Evolutionary conservation across 371 early-diverging fungal genomes (phyloP).

Genomic region (Syncephalastrum racemosum): DNA sequence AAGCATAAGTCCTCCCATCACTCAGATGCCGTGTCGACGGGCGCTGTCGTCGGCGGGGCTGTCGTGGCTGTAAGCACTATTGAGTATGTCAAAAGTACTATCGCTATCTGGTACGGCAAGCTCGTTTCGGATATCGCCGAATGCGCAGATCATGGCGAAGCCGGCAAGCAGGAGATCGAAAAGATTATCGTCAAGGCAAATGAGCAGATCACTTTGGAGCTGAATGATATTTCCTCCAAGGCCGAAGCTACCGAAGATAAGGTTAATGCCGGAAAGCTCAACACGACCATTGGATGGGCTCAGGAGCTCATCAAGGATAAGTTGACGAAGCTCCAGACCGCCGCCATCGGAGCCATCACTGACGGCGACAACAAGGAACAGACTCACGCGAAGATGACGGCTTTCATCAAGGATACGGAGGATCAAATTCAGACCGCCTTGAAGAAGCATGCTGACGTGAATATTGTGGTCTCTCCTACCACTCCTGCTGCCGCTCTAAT

Average conservation of each 20-base stretch:
- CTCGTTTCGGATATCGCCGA: conserved; percentile 23
- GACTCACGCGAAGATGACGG: neutral
- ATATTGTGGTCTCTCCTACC: too few relatives aligned
- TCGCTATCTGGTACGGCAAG: conserved; percentile 30
- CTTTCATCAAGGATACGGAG: conserved; percentile 7
- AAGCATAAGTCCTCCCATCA: neutral
- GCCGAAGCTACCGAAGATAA: neutral
- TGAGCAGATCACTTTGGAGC: conserved; percentile 6
- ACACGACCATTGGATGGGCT: neutral
- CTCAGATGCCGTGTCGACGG: conserved; percentile 11
- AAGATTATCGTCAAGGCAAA: conserved; percentile 28
- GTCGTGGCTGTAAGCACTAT: conserved; percentile 10
- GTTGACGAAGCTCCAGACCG: neutral
- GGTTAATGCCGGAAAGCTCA: neutral
- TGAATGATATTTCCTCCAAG: conserved; percentile 8
- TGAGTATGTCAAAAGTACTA: conserved; percentile 22
- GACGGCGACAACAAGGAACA: conserved; percentile 3
- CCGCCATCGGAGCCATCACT: neutral
- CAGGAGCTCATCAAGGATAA: neutral
- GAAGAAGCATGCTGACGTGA: too few relatives aligned
- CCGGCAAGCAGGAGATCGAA: conserved; percentile 24
- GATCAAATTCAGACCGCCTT: conserved; percentile 8
- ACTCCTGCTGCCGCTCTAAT: too few relatives aligned
- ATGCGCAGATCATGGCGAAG: conserved; percentile 7
- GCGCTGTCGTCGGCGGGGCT: conserved; percentile 4